These are phyloP conservation scores for Alternaria brassicae DNA, from an alignment of 2,329 filamentous ascomycete genomes.

Conservation along the genomic window DNA sequence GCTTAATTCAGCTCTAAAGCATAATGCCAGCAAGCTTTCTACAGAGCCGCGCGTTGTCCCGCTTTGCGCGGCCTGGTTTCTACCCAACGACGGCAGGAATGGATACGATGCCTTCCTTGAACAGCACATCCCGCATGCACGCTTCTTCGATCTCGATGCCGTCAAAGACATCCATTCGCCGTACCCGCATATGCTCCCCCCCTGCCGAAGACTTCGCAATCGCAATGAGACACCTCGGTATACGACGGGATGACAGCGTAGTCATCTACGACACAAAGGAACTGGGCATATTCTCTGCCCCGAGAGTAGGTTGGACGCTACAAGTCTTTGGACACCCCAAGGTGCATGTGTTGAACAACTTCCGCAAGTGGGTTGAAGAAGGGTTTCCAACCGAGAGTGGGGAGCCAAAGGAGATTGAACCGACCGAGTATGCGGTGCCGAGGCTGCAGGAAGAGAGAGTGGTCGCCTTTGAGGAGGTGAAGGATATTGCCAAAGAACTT, in stretches of 20 bases:
- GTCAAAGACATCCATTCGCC: slow-evolving; percentile 86
- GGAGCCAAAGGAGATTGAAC: slow-evolving; percentile 60
- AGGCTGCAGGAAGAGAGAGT: slow-evolving; percentile 67
- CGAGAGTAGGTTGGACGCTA: slow-evolving; percentile 92
- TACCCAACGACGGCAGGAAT: slow-evolving; percentile 86
- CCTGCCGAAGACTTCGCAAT: slow-evolving; percentile 79
- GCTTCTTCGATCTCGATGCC: slow-evolving; percentile 96
- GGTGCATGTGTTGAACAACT: slow-evolving; percentile 95
- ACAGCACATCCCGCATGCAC: slow-evolving; percentile 83
- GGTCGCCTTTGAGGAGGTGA: slow-evolving; percentile 81
- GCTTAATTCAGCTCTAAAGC: slow-evolving; percentile 79
- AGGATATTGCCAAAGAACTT: slow-evolving; percentile 74
- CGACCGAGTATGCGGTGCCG: slow-evolving; percentile 53
- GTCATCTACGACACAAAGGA: slow-evolving; percentile 95
- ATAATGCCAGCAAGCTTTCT: slow-evolving; percentile 81
- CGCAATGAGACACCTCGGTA: slow-evolving; percentile 88
- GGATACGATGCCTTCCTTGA: slow-evolving; percentile 83
- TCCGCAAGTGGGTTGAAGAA: slow-evolving; percentile 88
- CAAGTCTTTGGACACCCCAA: slow-evolving; percentile 85
- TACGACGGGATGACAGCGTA: slow-evolving; percentile 83
- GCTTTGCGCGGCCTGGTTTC: slow-evolving; percentile 93
- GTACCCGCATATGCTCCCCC: slow-evolving; percentile 97
- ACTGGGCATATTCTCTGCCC: slow-evolving; percentile 91
- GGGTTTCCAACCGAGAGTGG: slow-evolving; percentile 85
- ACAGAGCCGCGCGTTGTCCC: slow-evolving; percentile 84